Evolutionary conservation across 2,329 filamentous ascomycete species (phyloP), one percentile per base, ranked within the genome.

Genomic region (Bipolaris zeicola): DNA sequence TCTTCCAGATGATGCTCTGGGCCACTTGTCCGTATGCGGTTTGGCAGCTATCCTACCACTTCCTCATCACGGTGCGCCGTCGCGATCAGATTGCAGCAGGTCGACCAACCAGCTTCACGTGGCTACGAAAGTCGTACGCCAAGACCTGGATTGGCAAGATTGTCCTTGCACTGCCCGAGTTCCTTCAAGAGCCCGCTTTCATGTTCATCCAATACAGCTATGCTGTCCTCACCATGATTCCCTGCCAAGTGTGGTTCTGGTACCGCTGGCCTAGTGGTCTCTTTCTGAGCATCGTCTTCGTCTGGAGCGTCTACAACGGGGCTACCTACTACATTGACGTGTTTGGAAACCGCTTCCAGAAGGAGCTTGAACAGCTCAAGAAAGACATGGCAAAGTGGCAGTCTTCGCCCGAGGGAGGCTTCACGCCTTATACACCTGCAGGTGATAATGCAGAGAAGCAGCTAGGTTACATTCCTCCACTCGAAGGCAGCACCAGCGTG

Each of bases 301-400:
- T 87, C 41, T 97, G 93, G 92, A 96, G 91, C 66, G 89, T 97
- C 53, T 96, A 97, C 80, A 99, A 99, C 67, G 95, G 95, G 31
- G 92, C 95, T 16, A 98, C 93, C 0, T 99, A 90, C 77, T 99
- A 99, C 77, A 98, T 99, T 70, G 95, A 99, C 68, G 91, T 98
- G 1, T 99, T 98, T 74, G 95, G 96, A 51, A 96, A 91, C 69
- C 87, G 93, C 2, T 98, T 99, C 82, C 92, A 99, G 80, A 96
- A 94, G 72, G 95, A 99, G 76, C 82, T 99, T 11, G 93, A 99
- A 73, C 85, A 89, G 50, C 85, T 99, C 79, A 93, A 90, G 77
- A 86, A 86, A 52, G 95, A 99, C 71, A 92, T 99, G 7, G 85
- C 88, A 43, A 94, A 92, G 74, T 96, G 92, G 91, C 92, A 96